Percentiles rank a stretch among this genome's conserved stretches.
phyloP scores from a whole-genome alignment of 805 yeast species.

The Saturnispora sekii region DNA sequence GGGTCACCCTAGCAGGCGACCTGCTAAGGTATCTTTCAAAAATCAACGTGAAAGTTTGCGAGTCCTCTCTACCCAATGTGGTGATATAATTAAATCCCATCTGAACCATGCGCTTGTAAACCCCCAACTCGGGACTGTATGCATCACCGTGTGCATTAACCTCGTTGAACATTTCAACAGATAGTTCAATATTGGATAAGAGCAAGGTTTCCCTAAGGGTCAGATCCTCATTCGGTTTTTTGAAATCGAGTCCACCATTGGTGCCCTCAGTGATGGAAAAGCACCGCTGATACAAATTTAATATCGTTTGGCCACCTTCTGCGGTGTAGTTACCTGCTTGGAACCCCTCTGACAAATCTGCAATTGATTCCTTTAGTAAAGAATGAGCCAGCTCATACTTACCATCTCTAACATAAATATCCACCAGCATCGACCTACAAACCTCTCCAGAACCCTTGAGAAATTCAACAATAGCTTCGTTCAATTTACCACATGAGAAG shows the following conservation, averaged over 20 bases:
- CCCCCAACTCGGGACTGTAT: conserved; percentile 18
- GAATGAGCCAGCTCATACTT: conserved; percentile 24
- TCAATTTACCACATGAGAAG: conserved; percentile 11
- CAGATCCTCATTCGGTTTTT: conserved; percentile 13
- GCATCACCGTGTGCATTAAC: background rate
- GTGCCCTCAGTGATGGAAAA: conserved; percentile 25
- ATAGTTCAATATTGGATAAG: conserved; percentile 30
- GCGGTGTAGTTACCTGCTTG: conserved; percentile 12
- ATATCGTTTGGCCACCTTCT: conserved; percentile 23
- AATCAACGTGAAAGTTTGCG: conserved; percentile 41
- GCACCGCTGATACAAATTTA: conserved; percentile 28
- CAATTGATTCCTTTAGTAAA: conserved; percentile 17
- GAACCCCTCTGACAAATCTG: conserved; percentile 15
- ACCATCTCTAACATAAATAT: conserved; percentile 20
- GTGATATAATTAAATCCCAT: conserved; percentile 34
- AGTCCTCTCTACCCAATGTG: conserved; percentile 20
- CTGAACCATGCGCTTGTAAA: conserved; percentile 32
- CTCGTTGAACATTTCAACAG: conserved; percentile 25
- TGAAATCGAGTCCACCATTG: conserved; percentile 11
- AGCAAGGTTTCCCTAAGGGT: conserved; percentile 30
- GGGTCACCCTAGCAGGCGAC: conserved; percentile 38
- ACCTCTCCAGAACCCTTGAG: conserved; percentile 19
- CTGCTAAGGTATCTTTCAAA: conserved; percentile 45
- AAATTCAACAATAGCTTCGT: conserved; percentile 12
- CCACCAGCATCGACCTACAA: conserved; percentile 27